Conservation (phyloP, 2,329 filamentous ascomycete species). For the Gnomoniopsis sp. region DNA sequence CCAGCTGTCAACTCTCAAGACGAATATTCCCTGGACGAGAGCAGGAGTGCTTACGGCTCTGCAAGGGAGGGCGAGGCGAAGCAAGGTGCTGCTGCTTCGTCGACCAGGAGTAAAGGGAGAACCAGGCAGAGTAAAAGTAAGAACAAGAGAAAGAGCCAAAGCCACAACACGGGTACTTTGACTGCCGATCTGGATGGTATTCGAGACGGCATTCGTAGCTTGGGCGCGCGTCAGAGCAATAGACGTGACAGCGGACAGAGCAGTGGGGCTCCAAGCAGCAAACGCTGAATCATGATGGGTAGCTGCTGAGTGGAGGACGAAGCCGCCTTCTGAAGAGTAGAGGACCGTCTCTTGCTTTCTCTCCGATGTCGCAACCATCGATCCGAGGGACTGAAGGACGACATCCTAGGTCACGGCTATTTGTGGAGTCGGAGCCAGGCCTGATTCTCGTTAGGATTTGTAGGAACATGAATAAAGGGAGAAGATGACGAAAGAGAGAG, state of each 20-base stretch:
- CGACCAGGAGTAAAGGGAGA: background rate
- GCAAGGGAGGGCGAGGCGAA: background rate
- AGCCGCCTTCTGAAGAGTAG: background rate
- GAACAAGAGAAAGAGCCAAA: background rate
- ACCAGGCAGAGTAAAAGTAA: background rate
- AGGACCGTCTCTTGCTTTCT: background rate
- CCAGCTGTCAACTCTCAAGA: background rate
- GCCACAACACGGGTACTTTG: background rate
- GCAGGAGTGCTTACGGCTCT: background rate
- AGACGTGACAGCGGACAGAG: background rate
- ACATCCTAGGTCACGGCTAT: too few relatives aligned
- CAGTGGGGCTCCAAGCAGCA: background rate
- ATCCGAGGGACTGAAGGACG: background rate
- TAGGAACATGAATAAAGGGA: background rate
- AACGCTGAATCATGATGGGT: background rate
- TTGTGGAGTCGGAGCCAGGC: background rate
- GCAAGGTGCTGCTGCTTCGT: background rate
- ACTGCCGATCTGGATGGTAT: too few relatives aligned
- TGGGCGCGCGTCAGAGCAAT: background rate
- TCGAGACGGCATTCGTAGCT: background rate
- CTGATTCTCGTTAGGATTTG: background rate
- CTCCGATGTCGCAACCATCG: background rate
- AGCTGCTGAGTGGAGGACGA: background rate
- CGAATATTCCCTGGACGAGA: background rate
- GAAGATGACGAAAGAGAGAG: background rate